Base-by-base conservation (phyloP, 768 basidiomycete species). In the Tricholoma furcatifolium region DNA sequence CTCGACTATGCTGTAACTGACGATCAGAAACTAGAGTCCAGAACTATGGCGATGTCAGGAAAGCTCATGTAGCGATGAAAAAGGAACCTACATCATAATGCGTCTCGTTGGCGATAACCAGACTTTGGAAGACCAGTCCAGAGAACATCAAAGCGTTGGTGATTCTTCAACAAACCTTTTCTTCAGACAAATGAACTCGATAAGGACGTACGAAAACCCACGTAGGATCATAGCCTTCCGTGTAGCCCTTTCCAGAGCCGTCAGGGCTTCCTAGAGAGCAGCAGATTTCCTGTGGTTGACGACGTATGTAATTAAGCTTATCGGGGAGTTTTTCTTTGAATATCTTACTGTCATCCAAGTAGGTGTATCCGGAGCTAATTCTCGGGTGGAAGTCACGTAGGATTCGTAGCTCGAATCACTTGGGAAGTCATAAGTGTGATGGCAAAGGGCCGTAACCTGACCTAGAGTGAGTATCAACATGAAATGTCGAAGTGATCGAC, bases 351-450 rank as follows among this genome's bases (percentile, higher is more conserved):
- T 71, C 73, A 74, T 74, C 73, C 71, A 73, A 14, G 69, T 72
- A 7, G 53, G 43, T 50, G 69, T 73, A 2, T 67, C 67, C 2
- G 68, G 66, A 38, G 62, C 69, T 20, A 54, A 36, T 0, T 55
- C 50, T 11, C 67, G 66, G 11, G 65, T 65, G 20, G 53, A 67
- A 36, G 56, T 66, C 46, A 69, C 51, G 34, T 67, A 73, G 3
- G 62, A 63, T 0, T 60, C 56, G 44, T 74, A 74, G 51, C 62
- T 65, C 5, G 65, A 51, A 50, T 75, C 75, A n/a, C 61, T 67
- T 3, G 74, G 71, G 59, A 77, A 78, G 44, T 74, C 73, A 55
- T 77, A 78, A n/a, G 73, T 74, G 53, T 78, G 75, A 47, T 76
- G 76, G 11, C 69, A 70, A 23, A 77, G 56, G 11, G 70, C 74